Evolutionary conservation across 2,329 filamentous ascomycete species (phyloP).

Genomic region (Cordyceps cateniannulata): DNA sequence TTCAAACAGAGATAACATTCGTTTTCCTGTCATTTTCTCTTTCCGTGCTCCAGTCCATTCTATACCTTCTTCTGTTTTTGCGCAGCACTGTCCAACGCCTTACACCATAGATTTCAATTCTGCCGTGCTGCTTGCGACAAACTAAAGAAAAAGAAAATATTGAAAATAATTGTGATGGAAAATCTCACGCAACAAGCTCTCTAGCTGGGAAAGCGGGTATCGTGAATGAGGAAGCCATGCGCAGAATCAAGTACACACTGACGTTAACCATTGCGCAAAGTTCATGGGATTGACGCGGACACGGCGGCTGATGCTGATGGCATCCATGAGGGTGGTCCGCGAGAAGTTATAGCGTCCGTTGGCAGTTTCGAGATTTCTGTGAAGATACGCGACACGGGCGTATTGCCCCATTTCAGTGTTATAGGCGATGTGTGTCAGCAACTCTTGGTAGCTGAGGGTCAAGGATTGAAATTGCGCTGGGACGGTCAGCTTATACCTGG

Average conservation of each 20-base stretch:
- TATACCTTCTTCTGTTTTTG: no score
- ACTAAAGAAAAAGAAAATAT: not conserved
- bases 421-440: slow-evolving; percentile 33
- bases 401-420: slow-evolving; percentile 42
- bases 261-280: slow-evolving; percentile 48
- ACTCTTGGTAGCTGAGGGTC: slow-evolving; percentile 33
- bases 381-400: slow-evolving; percentile 46
- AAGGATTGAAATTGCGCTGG: slow-evolving; percentile 34
- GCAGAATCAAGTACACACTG: not conserved
- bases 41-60: not conserved
- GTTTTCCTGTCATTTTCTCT: no score
- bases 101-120: not conserved
- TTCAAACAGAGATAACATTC: not conserved
- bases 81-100: not conserved
- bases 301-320: slow-evolving; percentile 28
- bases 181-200: not conserved
- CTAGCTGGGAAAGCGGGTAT: not conserved
- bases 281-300: slow-evolving; percentile 40
- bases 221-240: not conserved
- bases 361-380: slow-evolving; percentile 60
- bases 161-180: not conserved
- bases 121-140: not conserved
- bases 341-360: slow-evolving; percentile 62
- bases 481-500: not conserved
- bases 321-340: slow-evolving; percentile 52